Conservation (phyloP, 805 yeast species). For the Ascoidea rubescens region DNA sequence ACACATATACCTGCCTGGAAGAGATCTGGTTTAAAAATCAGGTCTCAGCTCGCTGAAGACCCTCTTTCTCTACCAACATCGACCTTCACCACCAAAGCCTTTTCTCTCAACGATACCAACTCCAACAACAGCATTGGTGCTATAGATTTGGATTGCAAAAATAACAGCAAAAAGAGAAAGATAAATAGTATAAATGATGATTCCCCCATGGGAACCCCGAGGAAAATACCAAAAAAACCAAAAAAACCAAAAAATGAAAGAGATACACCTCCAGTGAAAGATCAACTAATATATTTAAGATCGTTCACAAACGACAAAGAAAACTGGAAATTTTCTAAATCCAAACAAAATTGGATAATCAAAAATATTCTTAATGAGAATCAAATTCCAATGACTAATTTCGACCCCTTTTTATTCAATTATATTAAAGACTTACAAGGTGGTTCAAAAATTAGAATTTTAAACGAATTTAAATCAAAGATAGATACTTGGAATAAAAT, state of each 20-base stretch:
- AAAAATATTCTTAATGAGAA: constrained; percentile 44
- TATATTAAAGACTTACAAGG: constrained; percentile 59
- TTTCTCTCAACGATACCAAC: constrained; percentile 29
- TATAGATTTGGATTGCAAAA: constrained; percentile 21
- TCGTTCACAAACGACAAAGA: constrained; percentile 40
- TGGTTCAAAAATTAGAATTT: constrained; percentile 45
- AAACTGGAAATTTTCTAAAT: constrained; percentile 76
- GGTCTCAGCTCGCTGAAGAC: constrained; percentile 29
- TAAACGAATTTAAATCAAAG: constrained; percentile 31
- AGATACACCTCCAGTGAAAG: constrained; percentile 53
- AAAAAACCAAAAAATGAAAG: constrained; percentile 59
- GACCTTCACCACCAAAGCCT: constrained; percentile 13
- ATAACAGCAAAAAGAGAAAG: constrained; percentile 11
- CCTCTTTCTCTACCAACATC: constrained; percentile 25
- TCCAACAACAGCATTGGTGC: constrained; percentile 26
- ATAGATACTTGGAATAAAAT: constrained; percentile 41
- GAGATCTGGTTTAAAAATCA: constrained; percentile 53
- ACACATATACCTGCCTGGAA: constrained; percentile 76
- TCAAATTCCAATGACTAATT: constrained; percentile 18
- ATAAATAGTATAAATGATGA: constrained; percentile 8
- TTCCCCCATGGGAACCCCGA: constrained; percentile 12
- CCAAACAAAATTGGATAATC: constrained; percentile 76
- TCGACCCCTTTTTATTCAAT: constrained; percentile 31
- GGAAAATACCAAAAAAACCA: constrained; percentile 55
- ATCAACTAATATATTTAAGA: constrained; percentile 53